Evolutionary conservation across 1,139 yeast genomes (phyloP).

Genomic region (Nadsonia starkeyi-henricii): DNA sequence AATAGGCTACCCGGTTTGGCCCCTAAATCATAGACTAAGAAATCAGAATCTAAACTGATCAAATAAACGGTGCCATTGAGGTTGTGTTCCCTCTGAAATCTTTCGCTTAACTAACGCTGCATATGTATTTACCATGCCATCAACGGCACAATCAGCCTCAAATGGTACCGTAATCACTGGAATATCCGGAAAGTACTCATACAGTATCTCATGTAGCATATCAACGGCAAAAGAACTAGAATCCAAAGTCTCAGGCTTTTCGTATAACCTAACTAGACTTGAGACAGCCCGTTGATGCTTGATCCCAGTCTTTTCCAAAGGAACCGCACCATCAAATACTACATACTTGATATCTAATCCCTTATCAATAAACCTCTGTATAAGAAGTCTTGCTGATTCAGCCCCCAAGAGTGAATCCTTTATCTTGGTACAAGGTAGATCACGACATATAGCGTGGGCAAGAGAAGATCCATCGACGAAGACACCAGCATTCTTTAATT

Average conservation of each 20-base stretch:
- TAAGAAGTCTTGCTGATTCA: not conserved
- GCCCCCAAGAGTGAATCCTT: not conserved
- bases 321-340: not conserved
- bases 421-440: too few relatives aligned
- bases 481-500: not conserved
- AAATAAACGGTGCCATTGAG: too few relatives aligned
- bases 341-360: not conserved
- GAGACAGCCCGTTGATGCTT: not conserved
- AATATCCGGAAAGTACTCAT: not conserved
- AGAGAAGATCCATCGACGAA: not conserved
- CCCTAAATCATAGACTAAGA: not conserved
- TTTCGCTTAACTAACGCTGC: not conserved
- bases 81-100: not conserved
- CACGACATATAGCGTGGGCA: not conserved
- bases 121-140: not conserved
- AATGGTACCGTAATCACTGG: not conserved
- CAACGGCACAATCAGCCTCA: not conserved
- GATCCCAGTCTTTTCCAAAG: not conserved
- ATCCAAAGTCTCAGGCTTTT: not conserved
- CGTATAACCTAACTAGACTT: not conserved
- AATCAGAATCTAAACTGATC: not conserved
- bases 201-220: not conserved
- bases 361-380: not conserved
- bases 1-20: not conserved
- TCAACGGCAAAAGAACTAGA: not conserved